These are phyloP conservation scores for Bolboschoenoplectus hybrid DNA, from an alignment of 202 grass and related monocot genomes.

Conservation along the genomic window DNA sequence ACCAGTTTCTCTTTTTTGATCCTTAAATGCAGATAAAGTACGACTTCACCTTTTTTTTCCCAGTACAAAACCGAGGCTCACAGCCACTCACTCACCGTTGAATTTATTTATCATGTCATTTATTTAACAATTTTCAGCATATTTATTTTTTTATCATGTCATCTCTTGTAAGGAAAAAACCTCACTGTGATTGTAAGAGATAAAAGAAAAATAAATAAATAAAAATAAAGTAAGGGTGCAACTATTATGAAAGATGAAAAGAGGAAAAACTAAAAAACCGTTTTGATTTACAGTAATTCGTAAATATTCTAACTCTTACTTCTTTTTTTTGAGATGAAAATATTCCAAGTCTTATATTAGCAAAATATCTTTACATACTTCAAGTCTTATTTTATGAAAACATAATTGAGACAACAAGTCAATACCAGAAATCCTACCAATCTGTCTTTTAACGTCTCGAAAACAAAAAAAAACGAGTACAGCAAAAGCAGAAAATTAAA, in stretches of 20 bases:
- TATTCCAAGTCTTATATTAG: not conserved
- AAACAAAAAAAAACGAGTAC: not conserved
- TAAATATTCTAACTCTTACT: not conserved
- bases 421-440: not conserved
- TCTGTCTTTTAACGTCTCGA: not conserved
- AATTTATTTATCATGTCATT: too few relatives aligned
- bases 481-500: not conserved
- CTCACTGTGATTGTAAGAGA: too few relatives aligned
- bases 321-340: not conserved
- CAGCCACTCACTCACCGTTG: too few relatives aligned
- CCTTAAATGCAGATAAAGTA: conserved; percentile 8
- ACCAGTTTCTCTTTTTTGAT: not conserved
- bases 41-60: not conserved
- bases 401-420: not conserved
- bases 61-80: too few relatives aligned
- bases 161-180: too few relatives aligned
- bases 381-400: not conserved
- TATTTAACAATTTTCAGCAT: too few relatives aligned
- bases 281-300: not conserved
- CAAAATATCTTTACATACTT: not conserved
- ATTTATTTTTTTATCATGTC: too few relatives aligned
- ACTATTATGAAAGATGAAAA: not conserved
- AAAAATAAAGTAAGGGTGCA: too few relatives aligned
- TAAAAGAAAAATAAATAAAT: too few relatives aligned
- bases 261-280: not conserved